Percentiles rank a stretch among this genome's conserved stretches.
phyloP scores from a whole-genome alignment of 129 eudicot species.

The Arctium lappa region DNA sequence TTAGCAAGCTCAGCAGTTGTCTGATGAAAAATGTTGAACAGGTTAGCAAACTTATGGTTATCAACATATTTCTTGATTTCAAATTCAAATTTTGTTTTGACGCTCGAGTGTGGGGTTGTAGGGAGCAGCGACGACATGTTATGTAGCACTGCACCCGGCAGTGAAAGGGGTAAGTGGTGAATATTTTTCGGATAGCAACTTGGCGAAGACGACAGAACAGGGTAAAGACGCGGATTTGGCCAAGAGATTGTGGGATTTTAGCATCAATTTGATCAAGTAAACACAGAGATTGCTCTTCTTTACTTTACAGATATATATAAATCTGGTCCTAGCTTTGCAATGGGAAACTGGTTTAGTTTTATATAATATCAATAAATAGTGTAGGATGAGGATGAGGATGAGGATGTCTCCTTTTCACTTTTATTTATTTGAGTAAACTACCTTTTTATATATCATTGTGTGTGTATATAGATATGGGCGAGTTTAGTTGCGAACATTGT shows the following conservation, averaged over 20 bases:
- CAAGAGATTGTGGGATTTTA: slow-evolving; percentile 58
- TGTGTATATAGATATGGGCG: no score
- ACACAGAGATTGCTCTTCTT: background rate
- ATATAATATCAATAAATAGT: background rate
- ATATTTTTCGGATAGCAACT: slow-evolving; percentile 51
- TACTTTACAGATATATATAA: background rate
- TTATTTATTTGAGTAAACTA: no score
- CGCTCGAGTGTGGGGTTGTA: slow-evolving; percentile 9
- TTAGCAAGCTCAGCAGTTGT: slow-evolving; percentile 41
- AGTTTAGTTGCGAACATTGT: no score
- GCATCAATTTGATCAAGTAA: slow-evolving; percentile 41
- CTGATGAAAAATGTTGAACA: slow-evolving; percentile 68
- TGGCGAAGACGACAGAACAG: slow-evolving; percentile 39
- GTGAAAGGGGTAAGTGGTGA: slow-evolving; percentile 56
- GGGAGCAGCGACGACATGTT: slow-evolving; percentile 75
- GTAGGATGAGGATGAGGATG: background rate
- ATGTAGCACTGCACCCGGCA: slow-evolving; percentile 53
- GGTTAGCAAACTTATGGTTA: slow-evolving; percentile 35
- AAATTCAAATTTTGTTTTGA: background rate
- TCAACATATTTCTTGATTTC: background rate
- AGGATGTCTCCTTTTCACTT: background rate
- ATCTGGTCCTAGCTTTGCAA: background rate
- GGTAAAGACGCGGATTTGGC: slow-evolving; percentile 49
- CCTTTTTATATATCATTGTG: no score
- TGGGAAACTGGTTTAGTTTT: background rate